Base-by-base conservation (phyloP, 164 flowering plant genomes). In the Berberis vulgaris region DNA sequence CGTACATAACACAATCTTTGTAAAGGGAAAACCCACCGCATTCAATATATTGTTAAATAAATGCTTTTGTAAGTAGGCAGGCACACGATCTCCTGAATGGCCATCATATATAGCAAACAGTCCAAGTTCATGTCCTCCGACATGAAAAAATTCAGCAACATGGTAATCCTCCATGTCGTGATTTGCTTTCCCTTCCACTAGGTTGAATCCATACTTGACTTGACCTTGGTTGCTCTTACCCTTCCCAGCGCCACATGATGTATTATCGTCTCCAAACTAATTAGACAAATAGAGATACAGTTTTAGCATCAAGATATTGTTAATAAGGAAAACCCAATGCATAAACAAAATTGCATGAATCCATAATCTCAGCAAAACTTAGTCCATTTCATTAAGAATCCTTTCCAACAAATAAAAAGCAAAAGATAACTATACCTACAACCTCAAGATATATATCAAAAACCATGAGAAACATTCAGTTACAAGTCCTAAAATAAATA, bases 131-230 rank as follows among this genome's bases (percentile, higher is more conserved):
- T 71, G 85, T 4, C 83, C 88, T 10, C 70, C 78, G 12, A 13
- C 13, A 12, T 77, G 85, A 50, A 82, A 67, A 70, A 87, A 83
- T 64, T 89, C 85, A 45, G 96, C 87, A 49, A 89, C 91, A 76
- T 89, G 93, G 75, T 73, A 89, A 76, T 89, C 96, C 74, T 89
- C 96, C 96, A 89, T 89, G 7, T 93, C 93, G 81, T 89, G 96
- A 76, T 79, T 87, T 10, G 96, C 96, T 69, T 83, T 89, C 68
- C 96, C 96, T 75, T 89, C 87, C 44, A 85, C 83, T 44, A 89
- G 79, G 69, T 80, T 78, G 72, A 81, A 89, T 12, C 96, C 96
- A 80, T 81, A 89, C 75, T 82, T 87, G 58, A 72, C 64, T 41
- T 80, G 65, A 54, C 85, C 75, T 59, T 75, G 78, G 54, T 71